A percentile compares a stretch with the other conserved stretches of the same genome.
Evolutionary conservation across 345 rosid genomes (phyloP).

Genomic region (Rhizophora mangle): DNA sequence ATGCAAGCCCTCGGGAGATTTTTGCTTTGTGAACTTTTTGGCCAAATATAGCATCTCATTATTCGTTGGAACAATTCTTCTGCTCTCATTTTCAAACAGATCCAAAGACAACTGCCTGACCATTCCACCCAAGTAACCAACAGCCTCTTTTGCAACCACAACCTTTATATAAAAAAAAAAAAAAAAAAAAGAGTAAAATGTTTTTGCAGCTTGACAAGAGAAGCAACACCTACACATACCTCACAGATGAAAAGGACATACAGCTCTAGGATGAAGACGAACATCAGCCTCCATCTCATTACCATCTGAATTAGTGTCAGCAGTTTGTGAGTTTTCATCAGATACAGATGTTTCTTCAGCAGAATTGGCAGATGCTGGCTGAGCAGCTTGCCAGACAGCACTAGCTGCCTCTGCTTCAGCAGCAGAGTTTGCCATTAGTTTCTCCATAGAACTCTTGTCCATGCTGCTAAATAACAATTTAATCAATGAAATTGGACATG

Average conservation of each 20-base stretch:
- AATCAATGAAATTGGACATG: constrained; percentile 3
- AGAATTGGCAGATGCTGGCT: constrained; percentile 54
- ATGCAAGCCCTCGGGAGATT: constrained; percentile 92
- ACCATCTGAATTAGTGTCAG: constrained; percentile 61
- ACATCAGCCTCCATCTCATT: constrained; percentile 84
- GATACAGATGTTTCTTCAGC: constrained; percentile 70
- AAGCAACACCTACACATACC: constrained; percentile 5
- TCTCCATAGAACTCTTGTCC: constrained; percentile 81
- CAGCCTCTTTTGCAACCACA: constrained; percentile 95
- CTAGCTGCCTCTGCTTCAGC: constrained; percentile 97
- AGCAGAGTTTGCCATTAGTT: constrained; percentile 91
- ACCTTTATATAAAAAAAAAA: constrained; percentile 45
- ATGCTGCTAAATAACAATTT: constrained; percentile 46
- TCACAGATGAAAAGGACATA: constrained; percentile 39
- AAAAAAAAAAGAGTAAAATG: constrained; percentile 8
- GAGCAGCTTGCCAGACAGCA: constrained; percentile 98
- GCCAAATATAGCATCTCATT: constrained; percentile 70
- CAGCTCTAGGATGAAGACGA: constrained; percentile 98
- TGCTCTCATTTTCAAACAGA: constrained; percentile 97
- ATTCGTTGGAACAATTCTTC: constrained; percentile 82
- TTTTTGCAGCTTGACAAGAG: constrained; percentile 11
- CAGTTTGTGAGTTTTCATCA: constrained; percentile 67
- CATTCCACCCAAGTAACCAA: constrained; percentile 94
- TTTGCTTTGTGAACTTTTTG: constrained; percentile 78
- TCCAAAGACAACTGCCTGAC: constrained; percentile 96